Conservation (phyloP, 2,329 filamentous ascomycete genomes). For the Pseudogymnoascus sp. region DNA sequence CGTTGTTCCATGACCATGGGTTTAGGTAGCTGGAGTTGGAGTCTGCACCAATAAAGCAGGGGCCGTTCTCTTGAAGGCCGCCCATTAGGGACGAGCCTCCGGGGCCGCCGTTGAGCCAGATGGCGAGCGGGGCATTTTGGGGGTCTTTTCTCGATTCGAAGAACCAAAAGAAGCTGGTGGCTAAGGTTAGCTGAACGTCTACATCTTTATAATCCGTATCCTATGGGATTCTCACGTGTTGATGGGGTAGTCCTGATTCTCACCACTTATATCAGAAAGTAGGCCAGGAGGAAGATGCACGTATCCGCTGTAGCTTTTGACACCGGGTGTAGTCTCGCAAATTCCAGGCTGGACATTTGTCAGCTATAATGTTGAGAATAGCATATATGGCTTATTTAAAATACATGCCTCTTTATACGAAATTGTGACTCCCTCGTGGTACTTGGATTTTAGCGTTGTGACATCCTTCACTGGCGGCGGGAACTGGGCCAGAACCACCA, state of each 20-base stretch:
- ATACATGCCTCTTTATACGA: conserved; percentile 14
- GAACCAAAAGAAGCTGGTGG: conserved; percentile 37
- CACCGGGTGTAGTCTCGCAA: conserved; percentile 15
- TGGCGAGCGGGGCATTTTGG: conserved; percentile 40
- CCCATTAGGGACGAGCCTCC: conserved; percentile 54
- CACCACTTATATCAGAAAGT: conserved; percentile 9
- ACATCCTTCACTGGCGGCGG: conserved; percentile 12
- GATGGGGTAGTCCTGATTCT: conserved; percentile 11
- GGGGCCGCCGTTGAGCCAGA: conserved; percentile 60
- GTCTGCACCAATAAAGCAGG: conserved; percentile 27
- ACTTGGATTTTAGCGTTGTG: conserved; percentile 13
- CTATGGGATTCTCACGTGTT: conserved; percentile 11
- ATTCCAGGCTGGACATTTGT: conserved; percentile 10
- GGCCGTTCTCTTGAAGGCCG: conserved; percentile 51
- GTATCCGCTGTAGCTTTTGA: conserved; percentile 14
- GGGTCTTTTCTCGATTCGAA: conserved; percentile 38
- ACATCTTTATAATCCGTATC: conserved; percentile 33
- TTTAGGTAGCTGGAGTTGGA: conserved; percentile 39
- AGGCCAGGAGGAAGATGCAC: conserved; percentile 14
- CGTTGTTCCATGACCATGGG: conserved; percentile 57
- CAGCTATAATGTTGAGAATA: not conserved
- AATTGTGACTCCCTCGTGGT: conserved; percentile 14
- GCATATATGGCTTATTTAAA: not conserved
- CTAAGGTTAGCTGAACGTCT: conserved; percentile 21
- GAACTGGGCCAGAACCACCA: conserved; percentile 4